Percentiles rank a stretch among this genome's conserved stretches.
Evolutionary conservation across 192 early-diverging fungal genomes (phyloP).

Genomic region (Lobulomyces angularis): DNA sequence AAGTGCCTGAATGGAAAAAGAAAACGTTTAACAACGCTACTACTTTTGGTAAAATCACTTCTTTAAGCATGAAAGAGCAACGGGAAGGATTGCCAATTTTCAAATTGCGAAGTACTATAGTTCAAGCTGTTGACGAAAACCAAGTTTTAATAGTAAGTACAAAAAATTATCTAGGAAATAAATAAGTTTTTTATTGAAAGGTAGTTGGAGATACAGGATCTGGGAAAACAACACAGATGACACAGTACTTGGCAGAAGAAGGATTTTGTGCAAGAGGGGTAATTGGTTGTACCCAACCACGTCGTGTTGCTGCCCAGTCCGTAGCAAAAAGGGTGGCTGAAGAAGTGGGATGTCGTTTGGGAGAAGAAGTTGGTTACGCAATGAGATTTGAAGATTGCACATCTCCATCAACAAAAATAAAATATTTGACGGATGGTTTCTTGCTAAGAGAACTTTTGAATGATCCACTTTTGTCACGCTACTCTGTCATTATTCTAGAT

Average conservation of each 20-base stretch:
- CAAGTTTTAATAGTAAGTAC: slow-evolving; percentile 82
- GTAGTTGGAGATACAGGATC: no score
- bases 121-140: slow-evolving; percentile 64
- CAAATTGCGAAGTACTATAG: slow-evolving; percentile 61
- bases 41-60: slow-evolving; percentile 85
- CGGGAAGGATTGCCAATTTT: slow-evolving; percentile 81
- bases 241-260: slow-evolving; percentile 95
- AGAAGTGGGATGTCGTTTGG: slow-evolving; percentile 85
- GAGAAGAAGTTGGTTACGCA: slow-evolving; percentile 92
- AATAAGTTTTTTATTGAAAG: slow-evolving; percentile 1
- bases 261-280: slow-evolving; percentile 76
- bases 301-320: slow-evolving; percentile 97
- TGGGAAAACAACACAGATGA: slow-evolving; percentile 86
- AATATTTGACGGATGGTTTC: slow-evolving; percentile 99
- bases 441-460: slow-evolving; percentile 83
- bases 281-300: slow-evolving; percentile 97
- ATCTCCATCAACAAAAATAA: slow-evolving; percentile 73
- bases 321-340: slow-evolving; percentile 96
- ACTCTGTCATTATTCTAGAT: slow-evolving; percentile 90
- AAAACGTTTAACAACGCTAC: slow-evolving; percentile 69
- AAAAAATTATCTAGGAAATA: slow-evolving; percentile 92
- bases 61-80: slow-evolving; percentile 61
- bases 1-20: slow-evolving; percentile 83
- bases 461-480: slow-evolving; percentile 66
- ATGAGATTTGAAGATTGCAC: slow-evolving; percentile 99